These are phyloP conservation scores for Leccinum truebloodii DNA, from an alignment of 768 basidiomycete genomes.

Conservation along the genomic window DNA sequence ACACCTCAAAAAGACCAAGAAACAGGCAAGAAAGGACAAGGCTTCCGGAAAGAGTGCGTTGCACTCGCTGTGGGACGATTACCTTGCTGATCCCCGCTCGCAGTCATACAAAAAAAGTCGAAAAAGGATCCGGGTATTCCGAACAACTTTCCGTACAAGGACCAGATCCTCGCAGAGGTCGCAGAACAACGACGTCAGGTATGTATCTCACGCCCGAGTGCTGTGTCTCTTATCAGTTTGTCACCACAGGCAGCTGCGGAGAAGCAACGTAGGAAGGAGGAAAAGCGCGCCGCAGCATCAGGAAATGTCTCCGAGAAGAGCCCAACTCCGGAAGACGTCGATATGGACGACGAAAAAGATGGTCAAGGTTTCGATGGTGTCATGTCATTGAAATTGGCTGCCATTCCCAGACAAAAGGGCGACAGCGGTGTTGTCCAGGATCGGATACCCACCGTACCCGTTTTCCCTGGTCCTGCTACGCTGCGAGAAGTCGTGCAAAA, in stretches of 20 bases:
- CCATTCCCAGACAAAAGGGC: conserved; percentile 5
- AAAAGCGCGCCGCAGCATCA: conserved; percentile 49
- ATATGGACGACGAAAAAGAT: conserved; percentile 32
- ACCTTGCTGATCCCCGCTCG: conserved; percentile 3
- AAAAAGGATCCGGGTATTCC: conserved; percentile 91
- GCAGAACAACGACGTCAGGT: conserved; percentile 79
- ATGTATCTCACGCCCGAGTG: neutral
- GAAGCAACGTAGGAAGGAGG: conserved; percentile 65
- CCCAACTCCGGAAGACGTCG: conserved; percentile 30
- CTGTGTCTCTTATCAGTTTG: neutral
- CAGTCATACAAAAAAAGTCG: conserved; percentile 43
- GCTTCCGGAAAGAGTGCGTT: conserved; percentile 80
- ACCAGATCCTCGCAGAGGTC: conserved; percentile 89
- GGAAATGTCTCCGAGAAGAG: conserved; percentile 28
- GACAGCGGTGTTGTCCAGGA: neutral
- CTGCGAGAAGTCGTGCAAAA: conserved; percentile 57
- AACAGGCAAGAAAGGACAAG: conserved; percentile 71
- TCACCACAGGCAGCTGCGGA: conserved; percentile 68
- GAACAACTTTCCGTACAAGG: conserved; percentile 92
- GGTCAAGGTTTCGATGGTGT: conserved; percentile 42
- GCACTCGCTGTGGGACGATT: neutral
- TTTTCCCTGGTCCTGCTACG: conserved; percentile 30
- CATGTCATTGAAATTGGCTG: conserved; percentile 21
- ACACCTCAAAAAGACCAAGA: conserved; percentile 72
- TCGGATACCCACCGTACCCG: conserved; percentile 20